phyloP scores from a whole-genome alignment of 306 rosid genomes.

The Boehmeria nivea region DNA sequence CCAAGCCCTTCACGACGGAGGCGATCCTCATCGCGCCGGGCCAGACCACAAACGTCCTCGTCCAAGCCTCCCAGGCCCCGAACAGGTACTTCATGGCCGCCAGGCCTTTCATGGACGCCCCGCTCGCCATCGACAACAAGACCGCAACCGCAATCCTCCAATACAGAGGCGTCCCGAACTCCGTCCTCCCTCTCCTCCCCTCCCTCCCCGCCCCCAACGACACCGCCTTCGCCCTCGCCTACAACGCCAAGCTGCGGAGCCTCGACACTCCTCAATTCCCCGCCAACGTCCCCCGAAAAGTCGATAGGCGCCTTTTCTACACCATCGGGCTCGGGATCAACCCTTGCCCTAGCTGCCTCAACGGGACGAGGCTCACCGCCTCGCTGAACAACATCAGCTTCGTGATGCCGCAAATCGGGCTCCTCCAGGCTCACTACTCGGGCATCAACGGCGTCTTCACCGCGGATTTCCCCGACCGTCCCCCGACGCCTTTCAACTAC shows the following conservation, averaged over 20 bases:
- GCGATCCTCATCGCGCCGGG: slow-evolving; percentile 33
- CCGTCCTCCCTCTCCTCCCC: slow-evolving; percentile 19
- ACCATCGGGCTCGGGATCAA: slow-evolving; percentile 26
- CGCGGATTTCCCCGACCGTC: slow-evolving; percentile 33
- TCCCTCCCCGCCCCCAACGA: slow-evolving; percentile 25
- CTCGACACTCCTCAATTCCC: slow-evolving; percentile 26
- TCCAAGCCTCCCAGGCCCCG: slow-evolving; percentile 18
- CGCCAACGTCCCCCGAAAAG: slow-evolving; percentile 27
- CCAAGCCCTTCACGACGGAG: slow-evolving; percentile 28
- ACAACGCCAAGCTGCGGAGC: slow-evolving; percentile 13
- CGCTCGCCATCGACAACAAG: slow-evolving; percentile 25
- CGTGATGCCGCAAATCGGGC: slow-evolving; percentile 26
- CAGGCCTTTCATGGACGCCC: slow-evolving; percentile 30
- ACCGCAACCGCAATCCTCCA: slow-evolving; percentile 26
- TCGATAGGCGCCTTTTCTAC: slow-evolving; percentile 25
- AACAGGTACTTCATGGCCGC: slow-evolving; percentile 29
- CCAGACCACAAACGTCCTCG: slow-evolving; percentile 35
- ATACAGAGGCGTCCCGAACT: slow-evolving; percentile 28
- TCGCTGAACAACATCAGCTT: slow-evolving; percentile 33
- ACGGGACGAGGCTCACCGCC: slow-evolving; percentile 27
- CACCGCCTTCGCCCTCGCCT: slow-evolving; percentile 22
- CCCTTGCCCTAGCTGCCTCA: slow-evolving; percentile 23
- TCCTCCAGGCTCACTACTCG: slow-evolving; percentile 34
- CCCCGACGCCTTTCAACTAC: slow-evolving; percentile 28
- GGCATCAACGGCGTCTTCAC: slow-evolving; percentile 27